Percentiles rank a stretch among this genome's conserved stretches.
phyloP scores from a whole-genome alignment of 495 filamentous ascomycete genomes.

The Trypethelium eluteriae region DNA sequence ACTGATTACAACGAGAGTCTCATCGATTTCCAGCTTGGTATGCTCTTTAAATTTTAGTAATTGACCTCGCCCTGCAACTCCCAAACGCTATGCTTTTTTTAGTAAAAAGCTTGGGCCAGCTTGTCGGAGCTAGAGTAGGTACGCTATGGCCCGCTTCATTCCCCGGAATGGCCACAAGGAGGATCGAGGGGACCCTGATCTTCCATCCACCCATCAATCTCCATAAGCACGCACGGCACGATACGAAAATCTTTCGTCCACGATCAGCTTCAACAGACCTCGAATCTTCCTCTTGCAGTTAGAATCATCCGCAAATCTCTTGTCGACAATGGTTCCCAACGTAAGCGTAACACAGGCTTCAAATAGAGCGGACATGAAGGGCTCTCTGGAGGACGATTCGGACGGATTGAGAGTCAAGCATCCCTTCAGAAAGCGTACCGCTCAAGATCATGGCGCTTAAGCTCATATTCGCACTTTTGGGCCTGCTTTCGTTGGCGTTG shows the following conservation, averaged over 20 bases:
- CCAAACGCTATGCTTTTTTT: background rate
- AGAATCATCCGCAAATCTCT: background rate
- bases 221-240: background rate
- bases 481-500: slow-evolving; percentile 7
- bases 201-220: background rate
- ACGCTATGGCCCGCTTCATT: background rate
- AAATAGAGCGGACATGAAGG: slow-evolving; percentile 12
- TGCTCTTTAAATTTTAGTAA: background rate
- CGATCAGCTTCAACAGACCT: slow-evolving; percentile 7
- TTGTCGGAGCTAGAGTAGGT: background rate
- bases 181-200: background rate
- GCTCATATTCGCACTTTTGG: background rate
- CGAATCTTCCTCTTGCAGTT: slow-evolving; percentile 9
- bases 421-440: background rate
- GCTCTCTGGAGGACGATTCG: background rate
- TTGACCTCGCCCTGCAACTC: slow-evolving; percentile 3
- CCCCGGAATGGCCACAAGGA: slow-evolving; percentile 10
- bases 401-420: slow-evolving; percentile 10
- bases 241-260: slow-evolving; percentile 1
- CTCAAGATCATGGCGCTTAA: slow-evolving; percentile 3
- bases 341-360: background rate
- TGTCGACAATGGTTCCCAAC: slow-evolving; percentile 1
- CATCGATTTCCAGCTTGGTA: background rate
- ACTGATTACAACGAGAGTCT: background rate
- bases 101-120: slow-evolving; percentile 4